A percentile compares a stretch with the other conserved stretches of the same genome.
phyloP scores from a whole-genome alignment of 2,329 filamentous ascomycete genomes.

The Fonsecaea pedrosoi region DNA sequence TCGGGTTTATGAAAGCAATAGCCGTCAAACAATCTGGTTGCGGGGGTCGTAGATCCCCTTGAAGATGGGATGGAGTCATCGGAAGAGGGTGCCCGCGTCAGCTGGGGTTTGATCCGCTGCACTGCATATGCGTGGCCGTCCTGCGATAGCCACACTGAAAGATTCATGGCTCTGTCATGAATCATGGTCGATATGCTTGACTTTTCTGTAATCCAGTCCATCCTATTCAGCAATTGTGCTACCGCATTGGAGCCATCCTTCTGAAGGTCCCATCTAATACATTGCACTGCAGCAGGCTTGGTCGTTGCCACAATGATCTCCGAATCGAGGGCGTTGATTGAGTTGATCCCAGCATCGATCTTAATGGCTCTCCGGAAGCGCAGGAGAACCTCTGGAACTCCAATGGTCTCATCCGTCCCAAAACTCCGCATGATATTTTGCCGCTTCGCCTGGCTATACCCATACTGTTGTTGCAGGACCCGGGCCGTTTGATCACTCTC shows the following conservation, averaged over 20 bases:
- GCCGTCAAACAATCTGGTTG: conserved; percentile 79
- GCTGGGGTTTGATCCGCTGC: conserved; percentile 65
- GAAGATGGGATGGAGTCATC: conserved; percentile 51
- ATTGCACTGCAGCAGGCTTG: conserved; percentile 93
- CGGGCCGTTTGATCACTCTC: conserved; percentile 80
- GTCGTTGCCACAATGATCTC: conserved; percentile 90
- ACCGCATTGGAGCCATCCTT: conserved; percentile 81
- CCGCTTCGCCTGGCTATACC: conserved; percentile 54
- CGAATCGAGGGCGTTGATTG: conserved; percentile 85
- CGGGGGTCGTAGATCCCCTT: conserved; percentile 28
- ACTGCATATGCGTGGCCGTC: conserved; percentile 91
- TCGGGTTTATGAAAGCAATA: conserved; percentile 86
- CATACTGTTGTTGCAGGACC: conserved; percentile 84
- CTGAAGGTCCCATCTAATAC: conserved; percentile 92
- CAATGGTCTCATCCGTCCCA: conserved; percentile 80
- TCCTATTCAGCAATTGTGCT: conserved; percentile 86
- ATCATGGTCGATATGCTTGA: conserved; percentile 81
- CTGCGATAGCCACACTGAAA: conserved; percentile 88
- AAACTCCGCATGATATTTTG: conserved; percentile 58
- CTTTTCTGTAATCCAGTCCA: conserved; percentile 84
- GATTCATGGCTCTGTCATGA: conserved; percentile 93
- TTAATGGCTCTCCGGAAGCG: conserved; percentile 98
- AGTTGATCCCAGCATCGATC: conserved; percentile 91
- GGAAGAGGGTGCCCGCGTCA: conserved; percentile 43
- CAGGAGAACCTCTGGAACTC: conserved; percentile 84